Evolutionary conservation across 2,329 filamentous ascomycete species (phyloP).

Genomic region (Chaetomiaceae sp.): DNA sequence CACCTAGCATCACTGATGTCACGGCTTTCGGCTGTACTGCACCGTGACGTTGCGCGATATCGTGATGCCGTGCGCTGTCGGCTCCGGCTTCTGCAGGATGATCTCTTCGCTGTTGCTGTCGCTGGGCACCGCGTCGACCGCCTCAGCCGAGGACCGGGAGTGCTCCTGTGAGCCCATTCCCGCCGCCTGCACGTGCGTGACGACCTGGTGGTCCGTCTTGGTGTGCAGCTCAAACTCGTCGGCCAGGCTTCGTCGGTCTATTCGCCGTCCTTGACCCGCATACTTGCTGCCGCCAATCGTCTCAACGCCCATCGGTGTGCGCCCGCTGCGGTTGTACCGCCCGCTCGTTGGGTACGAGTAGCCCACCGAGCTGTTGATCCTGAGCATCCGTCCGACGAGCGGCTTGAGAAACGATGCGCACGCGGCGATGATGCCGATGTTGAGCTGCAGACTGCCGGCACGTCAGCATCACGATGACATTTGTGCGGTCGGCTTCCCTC

Average conservation of each 20-base stretch:
- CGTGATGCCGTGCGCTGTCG: background rate
- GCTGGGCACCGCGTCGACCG: background rate
- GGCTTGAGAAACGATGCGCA: conserved; percentile 12
- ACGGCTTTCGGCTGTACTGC: conserved; percentile 3
- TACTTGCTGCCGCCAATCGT: conserved; percentile 12
- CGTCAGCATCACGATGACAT: background rate
- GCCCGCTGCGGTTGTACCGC: background rate
- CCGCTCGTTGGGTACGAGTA: conserved; percentile 3
- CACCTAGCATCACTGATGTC: too few relatives aligned
- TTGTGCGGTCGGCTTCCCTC: too few relatives aligned
- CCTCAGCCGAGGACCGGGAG: background rate
- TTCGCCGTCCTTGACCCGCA: background rate
- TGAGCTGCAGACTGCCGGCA: conserved; percentile 5
- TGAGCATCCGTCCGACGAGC: conserved; percentile 10
- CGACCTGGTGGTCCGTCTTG: conserved; percentile 1
- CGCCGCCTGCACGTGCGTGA: conserved; percentile 1
- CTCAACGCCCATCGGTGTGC: background rate
- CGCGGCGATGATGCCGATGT: conserved; percentile 12
- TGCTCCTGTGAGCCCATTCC: background rate
- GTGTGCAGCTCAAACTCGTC: conserved; percentile 10
- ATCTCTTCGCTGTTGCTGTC: conserved; percentile 11
- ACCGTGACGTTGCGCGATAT: conserved; percentile 6
- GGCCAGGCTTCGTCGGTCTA: background rate
- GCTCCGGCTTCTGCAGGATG: conserved; percentile 4
- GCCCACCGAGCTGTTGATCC: conserved; percentile 3